Base-by-base conservation (phyloP, 768 basidiomycete genomes). In the Antrodiella citrinella region DNA sequence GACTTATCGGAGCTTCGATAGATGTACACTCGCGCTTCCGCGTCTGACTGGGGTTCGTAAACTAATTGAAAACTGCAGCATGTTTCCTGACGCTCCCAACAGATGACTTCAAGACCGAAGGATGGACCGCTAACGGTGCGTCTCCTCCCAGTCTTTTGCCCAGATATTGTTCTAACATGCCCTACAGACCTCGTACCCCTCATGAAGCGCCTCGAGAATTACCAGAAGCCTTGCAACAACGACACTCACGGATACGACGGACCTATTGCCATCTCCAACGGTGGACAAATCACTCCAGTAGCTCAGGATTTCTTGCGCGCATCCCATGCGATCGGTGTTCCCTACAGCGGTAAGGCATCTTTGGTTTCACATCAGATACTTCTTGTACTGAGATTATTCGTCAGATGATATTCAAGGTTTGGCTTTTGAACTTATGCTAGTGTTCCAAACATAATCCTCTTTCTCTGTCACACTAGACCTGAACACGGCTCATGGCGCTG, bases 151-250 rank as follows among this genome's bases (percentile, higher is more conserved):
- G 9, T 20, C 44, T 54, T 19, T 30, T 24, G 24, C 51, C 22
- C 24, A 9, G 18, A 26, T 26, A n/a, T 24, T 47, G 22, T 44
- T 38, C 20, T 48, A 25, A 26, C 25, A 45, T 43, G 9, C 41
- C 24, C 1, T 35, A 18, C 48, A 82, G 84, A 84, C 57, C 72
- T 86, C 15, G 58, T 84, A 45, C 84, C 83, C 3, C 69, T 85
- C 54, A 86, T 86, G 84, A 84, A 84, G 67, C 70, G 82, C 46
- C 69, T 85, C 49, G 83, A 86, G 73, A 83, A 84, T 69, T 85
- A 86, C 62, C 84, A 85, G 72, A 84, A 84, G 67, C 82, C 84
- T 1, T 65, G 62, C 21, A 82, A 82, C 68, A 84, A 79, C 62
- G 68, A 80, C 51, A 78, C 75, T 2, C 82, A 85, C 62, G 84